Conservation (phyloP, 441 rosid genomes). For the Theobroma grandiflorum region DNA sequence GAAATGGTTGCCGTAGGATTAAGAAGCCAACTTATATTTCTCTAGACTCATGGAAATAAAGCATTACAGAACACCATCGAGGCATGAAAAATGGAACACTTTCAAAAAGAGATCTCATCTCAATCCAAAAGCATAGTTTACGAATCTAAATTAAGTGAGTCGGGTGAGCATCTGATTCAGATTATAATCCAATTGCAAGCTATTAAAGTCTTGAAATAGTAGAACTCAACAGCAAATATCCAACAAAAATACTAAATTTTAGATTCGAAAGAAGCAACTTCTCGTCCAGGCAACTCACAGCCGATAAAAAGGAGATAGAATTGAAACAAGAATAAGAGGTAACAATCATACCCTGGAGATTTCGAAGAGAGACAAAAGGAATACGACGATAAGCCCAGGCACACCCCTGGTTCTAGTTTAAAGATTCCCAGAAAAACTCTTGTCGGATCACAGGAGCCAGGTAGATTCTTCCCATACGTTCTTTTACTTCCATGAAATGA, state of each 20-base stretch:
- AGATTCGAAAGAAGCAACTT: background rate
- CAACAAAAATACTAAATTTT: background rate
- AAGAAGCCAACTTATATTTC: background rate
- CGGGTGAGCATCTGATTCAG: background rate
- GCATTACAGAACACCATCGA: background rate
- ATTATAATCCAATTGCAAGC: background rate
- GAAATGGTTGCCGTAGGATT: background rate
- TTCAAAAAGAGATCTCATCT: background rate
- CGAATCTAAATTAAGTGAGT: background rate
- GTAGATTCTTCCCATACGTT: background rate
- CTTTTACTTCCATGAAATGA: background rate
- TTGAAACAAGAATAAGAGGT: background rate
- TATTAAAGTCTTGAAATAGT: background rate
- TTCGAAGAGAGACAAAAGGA: background rate
- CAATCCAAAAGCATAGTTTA: background rate
- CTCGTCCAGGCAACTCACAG: background rate
- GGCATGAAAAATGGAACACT: background rate
- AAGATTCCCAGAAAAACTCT: constrained; percentile 20
- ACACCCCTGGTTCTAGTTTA: constrained; percentile 22
- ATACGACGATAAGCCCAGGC: background rate
- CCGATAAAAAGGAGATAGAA: background rate
- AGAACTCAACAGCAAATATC: background rate
- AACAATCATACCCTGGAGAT: constrained; percentile 1
- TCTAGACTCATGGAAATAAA: background rate
- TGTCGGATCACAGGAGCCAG: background rate